These are phyloP conservation scores for Coriolopsis trogii DNA, from an alignment of 1,284 basidiomycete genomes.

Conservation along the genomic window DNA sequence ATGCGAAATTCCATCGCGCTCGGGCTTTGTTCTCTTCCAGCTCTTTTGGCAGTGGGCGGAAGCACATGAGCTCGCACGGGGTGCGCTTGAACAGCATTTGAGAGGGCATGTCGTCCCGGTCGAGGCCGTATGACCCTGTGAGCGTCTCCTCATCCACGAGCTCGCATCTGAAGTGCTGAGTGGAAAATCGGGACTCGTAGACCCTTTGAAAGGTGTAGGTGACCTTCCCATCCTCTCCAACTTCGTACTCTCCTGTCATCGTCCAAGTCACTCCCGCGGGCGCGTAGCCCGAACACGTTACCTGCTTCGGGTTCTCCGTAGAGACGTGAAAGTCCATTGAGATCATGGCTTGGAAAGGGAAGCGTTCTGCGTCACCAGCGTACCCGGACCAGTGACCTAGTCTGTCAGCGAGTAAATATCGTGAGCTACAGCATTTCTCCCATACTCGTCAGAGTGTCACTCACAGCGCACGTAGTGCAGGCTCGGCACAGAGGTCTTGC, in stretches of 20 bases:
- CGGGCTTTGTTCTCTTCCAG: slow-evolving; percentile 18
- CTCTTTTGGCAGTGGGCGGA: slow-evolving; percentile 22
- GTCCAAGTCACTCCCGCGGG: neutral
- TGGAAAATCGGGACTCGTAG: neutral
- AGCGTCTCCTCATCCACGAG: neutral
- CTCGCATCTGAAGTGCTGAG: neutral
- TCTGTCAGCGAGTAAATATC: neutral
- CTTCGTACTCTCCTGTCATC: neutral
- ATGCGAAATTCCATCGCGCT: slow-evolving; percentile 29
- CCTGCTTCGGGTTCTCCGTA: neutral
- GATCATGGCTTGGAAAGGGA: neutral
- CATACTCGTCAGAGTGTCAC: neutral
- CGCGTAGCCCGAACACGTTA: neutral
- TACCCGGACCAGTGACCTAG: slow-evolving; percentile 4
- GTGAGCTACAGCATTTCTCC: neutral
- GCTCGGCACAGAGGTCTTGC: neutral
- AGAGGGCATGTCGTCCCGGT: slow-evolving; percentile 3
- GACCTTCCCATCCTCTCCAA: neutral
- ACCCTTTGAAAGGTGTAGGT: neutral
- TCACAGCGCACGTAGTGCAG: neutral
- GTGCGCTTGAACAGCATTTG: slow-evolving; percentile 5
- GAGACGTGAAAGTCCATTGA: slow-evolving; percentile 1
- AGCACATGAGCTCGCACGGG: slow-evolving; percentile 9
- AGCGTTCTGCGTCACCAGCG: neutral
- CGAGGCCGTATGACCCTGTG: neutral